phyloP scores from a whole-genome alignment of 768 basidiomycete species.

The Fistulinella prunicolor region DNA sequence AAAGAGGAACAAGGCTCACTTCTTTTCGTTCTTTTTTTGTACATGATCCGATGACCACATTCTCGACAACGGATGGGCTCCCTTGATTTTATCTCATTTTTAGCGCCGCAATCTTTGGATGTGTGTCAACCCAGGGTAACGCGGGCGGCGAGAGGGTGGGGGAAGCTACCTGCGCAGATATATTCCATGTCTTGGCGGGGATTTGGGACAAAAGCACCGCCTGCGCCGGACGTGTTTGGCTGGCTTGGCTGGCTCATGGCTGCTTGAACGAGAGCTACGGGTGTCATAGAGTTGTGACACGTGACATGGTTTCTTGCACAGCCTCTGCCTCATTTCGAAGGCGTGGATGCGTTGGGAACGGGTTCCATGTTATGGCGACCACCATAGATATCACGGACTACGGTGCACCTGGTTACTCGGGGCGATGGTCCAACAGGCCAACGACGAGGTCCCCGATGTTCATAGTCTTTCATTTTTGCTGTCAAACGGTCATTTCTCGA shows the following conservation, averaged over 20 bases:
- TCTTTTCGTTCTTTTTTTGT: constrained; percentile 92
- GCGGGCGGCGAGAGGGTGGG: neutral
- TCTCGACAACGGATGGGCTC: constrained; percentile 96
- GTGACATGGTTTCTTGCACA: constrained; percentile 3
- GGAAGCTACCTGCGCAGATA: constrained; percentile 70
- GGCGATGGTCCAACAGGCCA: too few species aligned
- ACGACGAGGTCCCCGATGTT: too few species aligned
- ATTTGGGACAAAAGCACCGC: constrained; percentile 35
- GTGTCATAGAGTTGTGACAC: too few species aligned
- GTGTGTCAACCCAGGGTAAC: constrained; percentile 11
- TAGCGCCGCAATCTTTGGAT: constrained; percentile 78
- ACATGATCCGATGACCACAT: constrained; percentile 98
- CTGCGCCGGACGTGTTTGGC: constrained; percentile 32
- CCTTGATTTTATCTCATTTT: constrained; percentile 85
- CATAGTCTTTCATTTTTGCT: neutral
- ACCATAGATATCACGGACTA: too few species aligned
- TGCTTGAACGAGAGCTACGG: constrained; percentile 1
- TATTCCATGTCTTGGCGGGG: constrained; percentile 74
- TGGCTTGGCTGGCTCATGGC: constrained; percentile 41
- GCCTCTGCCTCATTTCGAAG: too few species aligned
- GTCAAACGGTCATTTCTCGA: constrained; percentile 1
- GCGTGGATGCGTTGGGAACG: too few species aligned
- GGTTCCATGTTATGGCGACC: too few species aligned
- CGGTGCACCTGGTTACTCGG: too few species aligned
- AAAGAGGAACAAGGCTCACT: constrained; percentile 53